These are phyloP conservation scores for Eremochloa ophiuroides DNA, from an alignment of 176 grass and related monocot genomes.

Conservation along the genomic window DNA sequence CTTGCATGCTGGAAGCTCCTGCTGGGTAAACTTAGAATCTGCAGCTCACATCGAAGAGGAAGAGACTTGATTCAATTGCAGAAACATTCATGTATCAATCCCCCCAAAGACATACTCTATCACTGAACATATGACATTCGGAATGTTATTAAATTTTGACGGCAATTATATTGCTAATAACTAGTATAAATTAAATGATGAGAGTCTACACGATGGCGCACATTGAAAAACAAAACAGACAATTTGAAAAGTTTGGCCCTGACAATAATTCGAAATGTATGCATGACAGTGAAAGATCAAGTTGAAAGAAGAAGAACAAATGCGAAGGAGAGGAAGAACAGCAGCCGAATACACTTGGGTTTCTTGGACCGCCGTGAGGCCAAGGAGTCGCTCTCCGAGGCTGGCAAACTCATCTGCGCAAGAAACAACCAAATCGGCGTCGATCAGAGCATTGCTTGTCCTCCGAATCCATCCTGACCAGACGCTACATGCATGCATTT, in stretches of 20 bases:
- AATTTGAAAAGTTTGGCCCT: neutral
- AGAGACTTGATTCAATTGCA: neutral
- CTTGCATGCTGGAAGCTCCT: constrained; percentile 96
- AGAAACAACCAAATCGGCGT: neutral
- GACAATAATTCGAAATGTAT: neutral
- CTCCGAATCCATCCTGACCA: neutral
- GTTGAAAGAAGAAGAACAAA: neutral
- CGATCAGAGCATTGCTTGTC: neutral
- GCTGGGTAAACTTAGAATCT: constrained; percentile 95
- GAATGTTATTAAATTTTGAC: neutral
- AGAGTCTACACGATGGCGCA: neutral
- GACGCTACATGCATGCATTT: neutral
- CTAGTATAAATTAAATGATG: neutral
- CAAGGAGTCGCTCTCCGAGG: constrained; percentile 38
- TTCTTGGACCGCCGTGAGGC: constrained; percentile 60
- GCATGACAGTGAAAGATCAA: neutral
- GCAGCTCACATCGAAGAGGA: neutral
- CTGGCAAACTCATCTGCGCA: constrained; percentile 37
- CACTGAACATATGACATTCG: neutral
- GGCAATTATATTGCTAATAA: neutral
- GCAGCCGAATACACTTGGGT: constrained; percentile 51
- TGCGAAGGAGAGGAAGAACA: neutral
- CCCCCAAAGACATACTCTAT: neutral
- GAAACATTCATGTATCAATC: neutral
- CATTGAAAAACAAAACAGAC: neutral